These are phyloP conservation scores for Sanguinoderma infundibulare DNA, from an alignment of 1,284 basidiomycete genomes.

Conservation along the genomic window DNA sequence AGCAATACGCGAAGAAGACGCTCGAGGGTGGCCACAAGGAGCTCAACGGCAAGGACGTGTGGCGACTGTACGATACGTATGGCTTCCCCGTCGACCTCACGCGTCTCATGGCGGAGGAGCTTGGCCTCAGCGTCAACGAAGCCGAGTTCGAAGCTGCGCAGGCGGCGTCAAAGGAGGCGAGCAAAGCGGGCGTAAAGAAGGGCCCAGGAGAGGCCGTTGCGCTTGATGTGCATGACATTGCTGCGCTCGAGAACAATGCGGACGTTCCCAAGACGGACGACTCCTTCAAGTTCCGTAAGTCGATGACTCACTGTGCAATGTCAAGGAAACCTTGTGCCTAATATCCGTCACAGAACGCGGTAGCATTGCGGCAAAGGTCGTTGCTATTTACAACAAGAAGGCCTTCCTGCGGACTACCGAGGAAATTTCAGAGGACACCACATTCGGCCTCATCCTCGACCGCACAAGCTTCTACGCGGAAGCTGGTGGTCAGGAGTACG, in stretches of 20 bases:
- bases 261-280: conserved; percentile 95
- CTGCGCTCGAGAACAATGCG: conserved; percentile 80
- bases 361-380: conserved; percentile 78
- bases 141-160: conserved; percentile 92
- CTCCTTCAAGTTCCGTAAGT: conserved; percentile 85
- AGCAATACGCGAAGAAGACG: conserved; percentile 83
- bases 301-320: not conserved
- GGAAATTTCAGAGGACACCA: conserved; percentile 62
- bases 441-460: conserved; percentile 91
- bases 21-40: conserved; percentile 66
- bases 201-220: conserved; percentile 76
- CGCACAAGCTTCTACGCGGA: conserved; percentile 98
- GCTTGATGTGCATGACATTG: conserved; percentile 96
- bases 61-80: conserved; percentile 98
- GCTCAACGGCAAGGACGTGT: conserved; percentile 92
- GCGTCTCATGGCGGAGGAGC: conserved; percentile 96
- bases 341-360: conserved; percentile 57
- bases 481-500: conserved; percentile 96
- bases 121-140: conserved; percentile 86
- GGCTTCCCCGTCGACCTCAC: conserved; percentile 99
- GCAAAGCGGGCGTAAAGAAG: conserved; percentile 80
- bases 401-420: conserved; percentile 76
- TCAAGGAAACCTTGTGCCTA: not conserved
- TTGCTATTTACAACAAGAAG: conserved; percentile 87
- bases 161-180: conserved; percentile 88